Evolutionary conservation across 129 eudicot genomes (phyloP), one percentile per base, ranked within the genome.

Genomic region (Sambucus nigra): DNA sequence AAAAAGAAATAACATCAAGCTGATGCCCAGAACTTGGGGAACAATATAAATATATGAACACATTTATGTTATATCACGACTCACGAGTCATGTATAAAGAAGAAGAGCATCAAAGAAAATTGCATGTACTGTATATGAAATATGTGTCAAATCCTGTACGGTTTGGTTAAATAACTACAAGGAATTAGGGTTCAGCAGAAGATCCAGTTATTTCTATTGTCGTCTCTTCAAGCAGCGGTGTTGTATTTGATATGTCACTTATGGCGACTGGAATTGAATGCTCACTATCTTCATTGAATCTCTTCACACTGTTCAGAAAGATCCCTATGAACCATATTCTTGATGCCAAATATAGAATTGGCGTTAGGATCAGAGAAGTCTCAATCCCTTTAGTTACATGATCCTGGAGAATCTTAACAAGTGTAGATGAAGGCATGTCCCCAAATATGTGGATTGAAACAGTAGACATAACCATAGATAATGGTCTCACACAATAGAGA

Each of bases 401-500:
- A 65, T 88, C 97, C 97, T 91, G 94, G 45, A 91, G 80, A 59
- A 82, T 74, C 28, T 95, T 95, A 35, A 91, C 95, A 60, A 91
- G 98, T 50, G 98, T 94, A 51, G 95, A 70, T 25, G 98, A 91
- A 41, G 98, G 98, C 64, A 91, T 95, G 13, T 85, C 95, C 46
- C 98, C 98, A 70, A 91, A 85, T 6, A 91, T 50, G 68, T 85
- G 98, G 72, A 91, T 82, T 1, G 95, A 70, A 2, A 91, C 98
- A 12, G 95, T 91, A 20, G 95, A 85, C 55, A 91, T 91, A 17
- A 95, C 95, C 94, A 91, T 91, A 15, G 98, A 74, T 56, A 91
- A 63, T 3, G 98, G 98, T 53, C 98, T 53, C 52, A 91, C 98
- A 65, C 78, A 71, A 67, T 86, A 95, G 25, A 91, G 82, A 52